Evolutionary conservation across 352 stramenopile genomes (phyloP).

Genomic region (Phytophthora capsici): DNA sequence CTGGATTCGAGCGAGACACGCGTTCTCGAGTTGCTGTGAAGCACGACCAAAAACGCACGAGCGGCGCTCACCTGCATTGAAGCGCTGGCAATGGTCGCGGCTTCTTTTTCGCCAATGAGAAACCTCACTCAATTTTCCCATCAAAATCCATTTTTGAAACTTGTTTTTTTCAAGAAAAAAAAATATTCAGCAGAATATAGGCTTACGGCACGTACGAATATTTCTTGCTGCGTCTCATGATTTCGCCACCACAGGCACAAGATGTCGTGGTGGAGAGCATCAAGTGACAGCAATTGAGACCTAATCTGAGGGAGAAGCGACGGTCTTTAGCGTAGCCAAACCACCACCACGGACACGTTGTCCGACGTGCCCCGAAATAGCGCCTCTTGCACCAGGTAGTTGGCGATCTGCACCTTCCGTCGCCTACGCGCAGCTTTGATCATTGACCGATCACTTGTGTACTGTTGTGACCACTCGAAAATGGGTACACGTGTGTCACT

Average conservation of each 20-base stretch:
- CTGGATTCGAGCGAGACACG: slow-evolving; percentile 12
- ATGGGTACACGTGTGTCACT: slow-evolving; percentile 86
- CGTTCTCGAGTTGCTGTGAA: too few species aligned
- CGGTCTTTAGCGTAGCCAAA: slow-evolving; percentile 79
- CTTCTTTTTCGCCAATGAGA: slow-evolving; percentile 19
- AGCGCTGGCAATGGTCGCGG: slow-evolving; percentile 2
- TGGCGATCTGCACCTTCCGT: slow-evolving; percentile 91
- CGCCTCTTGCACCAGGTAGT: slow-evolving; percentile 92
- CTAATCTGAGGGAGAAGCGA: neutral
- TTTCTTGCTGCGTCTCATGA: slow-evolving; percentile 7
- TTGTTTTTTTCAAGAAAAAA: slow-evolving; percentile 6
- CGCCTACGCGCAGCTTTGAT: slow-evolving; percentile 89
- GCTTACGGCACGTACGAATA: slow-evolving; percentile 34
- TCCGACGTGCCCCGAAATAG: slow-evolving; percentile 90
- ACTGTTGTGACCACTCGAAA: slow-evolving; percentile 92
- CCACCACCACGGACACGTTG: slow-evolving; percentile 92
- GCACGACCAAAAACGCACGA: neutral
- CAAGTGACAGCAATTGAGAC: neutral
- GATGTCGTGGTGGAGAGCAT: neutral
- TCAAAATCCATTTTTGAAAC: slow-evolving; percentile 25
- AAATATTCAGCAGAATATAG: slow-evolving; percentile 16
- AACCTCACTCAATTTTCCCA: slow-evolving; percentile 4
- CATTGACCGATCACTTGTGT: slow-evolving; percentile 89
- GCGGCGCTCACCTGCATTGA: slow-evolving; percentile 10
- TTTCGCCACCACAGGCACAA: too few species aligned